Percentiles rank a stretch among this genome's conserved stretches.
These are phyloP conservation scores for Durio zibethinus DNA, from an alignment of 345 rosid species.

Conservation along the genomic window DNA sequence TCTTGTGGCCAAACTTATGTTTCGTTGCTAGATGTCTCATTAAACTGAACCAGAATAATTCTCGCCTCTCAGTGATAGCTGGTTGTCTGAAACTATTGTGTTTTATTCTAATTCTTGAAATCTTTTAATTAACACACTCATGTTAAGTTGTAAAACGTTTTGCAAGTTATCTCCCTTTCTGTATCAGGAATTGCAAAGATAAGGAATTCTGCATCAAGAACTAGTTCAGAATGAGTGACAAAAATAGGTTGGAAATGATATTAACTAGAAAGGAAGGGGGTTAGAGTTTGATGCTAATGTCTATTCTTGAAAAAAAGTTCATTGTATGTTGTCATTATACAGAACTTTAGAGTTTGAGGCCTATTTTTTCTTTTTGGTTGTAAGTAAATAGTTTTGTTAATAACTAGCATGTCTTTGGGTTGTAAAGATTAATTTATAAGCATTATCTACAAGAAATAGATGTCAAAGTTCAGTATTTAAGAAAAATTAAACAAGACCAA, in stretches of 20 bases:
- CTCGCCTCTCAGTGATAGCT: not conserved
- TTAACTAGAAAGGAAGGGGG: not conserved
- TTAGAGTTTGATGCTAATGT: not conserved
- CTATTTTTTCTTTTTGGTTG: not conserved
- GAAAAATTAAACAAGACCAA: not conserved
- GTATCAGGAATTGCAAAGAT: not conserved
- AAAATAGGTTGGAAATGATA: not conserved
- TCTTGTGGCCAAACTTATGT: conserved; percentile 11
- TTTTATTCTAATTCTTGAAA: not conserved
- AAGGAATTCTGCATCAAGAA: not conserved
- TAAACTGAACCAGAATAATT: not conserved
- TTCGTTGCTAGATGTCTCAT: not conserved
- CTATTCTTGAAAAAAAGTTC: not conserved
- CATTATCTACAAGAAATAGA: not conserved
- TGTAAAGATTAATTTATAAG: not conserved
- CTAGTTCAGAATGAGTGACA: conserved; percentile 2
- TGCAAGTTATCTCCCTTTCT: not conserved
- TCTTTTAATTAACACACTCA: not conserved
- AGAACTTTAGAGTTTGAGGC: not conserved
- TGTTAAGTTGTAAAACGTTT: not conserved
- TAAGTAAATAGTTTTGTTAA: not conserved
- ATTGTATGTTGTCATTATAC: not conserved
- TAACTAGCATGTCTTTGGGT: not conserved
- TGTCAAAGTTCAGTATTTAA: not conserved
- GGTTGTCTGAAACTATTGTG: conserved; percentile 8